Percentiles rank a stretch among this genome's conserved stretches.
Conservation (phyloP, 371 early-diverging fungal genomes). For the Fennellomyces sp. region DNA sequence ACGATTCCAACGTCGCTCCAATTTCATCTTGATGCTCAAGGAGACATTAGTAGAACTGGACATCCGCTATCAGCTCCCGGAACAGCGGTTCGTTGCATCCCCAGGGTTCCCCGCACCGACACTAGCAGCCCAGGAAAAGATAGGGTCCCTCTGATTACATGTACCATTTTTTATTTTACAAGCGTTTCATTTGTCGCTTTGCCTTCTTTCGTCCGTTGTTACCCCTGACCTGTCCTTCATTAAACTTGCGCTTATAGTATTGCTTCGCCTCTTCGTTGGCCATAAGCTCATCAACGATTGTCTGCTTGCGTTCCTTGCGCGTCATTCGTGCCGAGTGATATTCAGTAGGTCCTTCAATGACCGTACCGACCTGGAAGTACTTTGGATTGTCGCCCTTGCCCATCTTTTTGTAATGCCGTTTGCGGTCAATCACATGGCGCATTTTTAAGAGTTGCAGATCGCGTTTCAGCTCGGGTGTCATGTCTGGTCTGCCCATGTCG, state of each 20-base stretch:
- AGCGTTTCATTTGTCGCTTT: slow-evolving; percentile 44
- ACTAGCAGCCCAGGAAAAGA: no score
- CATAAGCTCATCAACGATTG: slow-evolving; percentile 88
- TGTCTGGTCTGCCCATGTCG: slow-evolving; percentile 83
- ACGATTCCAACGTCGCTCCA: no score
- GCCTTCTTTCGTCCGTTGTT: slow-evolving; percentile 67
- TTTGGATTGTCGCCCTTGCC: slow-evolving; percentile 73
- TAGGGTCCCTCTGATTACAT: no score
- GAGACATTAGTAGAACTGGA: no score
- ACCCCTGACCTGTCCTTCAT: slow-evolving; percentile 72
- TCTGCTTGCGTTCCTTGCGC: slow-evolving; percentile 82
- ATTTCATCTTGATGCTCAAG: no score
- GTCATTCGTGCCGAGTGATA: slow-evolving; percentile 85
- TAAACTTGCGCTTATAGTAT: slow-evolving; percentile 86
- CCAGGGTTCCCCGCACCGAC: no score
- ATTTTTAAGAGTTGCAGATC: slow-evolving; percentile 87
- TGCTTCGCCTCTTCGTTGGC: slow-evolving; percentile 70
- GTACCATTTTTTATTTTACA: slow-evolving; percentile 29
- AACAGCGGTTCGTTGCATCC: no score
- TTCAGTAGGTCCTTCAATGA: slow-evolving; percentile 89
- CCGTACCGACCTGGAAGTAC: slow-evolving; percentile 92
- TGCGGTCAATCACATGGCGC: slow-evolving; percentile 91
- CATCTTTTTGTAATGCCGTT: slow-evolving; percentile 89
- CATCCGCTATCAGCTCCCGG: no score
- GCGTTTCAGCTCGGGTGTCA: slow-evolving; percentile 88